Conservation (phyloP, 352 stramenopile species). For the Peronospora destructor region DNA sequence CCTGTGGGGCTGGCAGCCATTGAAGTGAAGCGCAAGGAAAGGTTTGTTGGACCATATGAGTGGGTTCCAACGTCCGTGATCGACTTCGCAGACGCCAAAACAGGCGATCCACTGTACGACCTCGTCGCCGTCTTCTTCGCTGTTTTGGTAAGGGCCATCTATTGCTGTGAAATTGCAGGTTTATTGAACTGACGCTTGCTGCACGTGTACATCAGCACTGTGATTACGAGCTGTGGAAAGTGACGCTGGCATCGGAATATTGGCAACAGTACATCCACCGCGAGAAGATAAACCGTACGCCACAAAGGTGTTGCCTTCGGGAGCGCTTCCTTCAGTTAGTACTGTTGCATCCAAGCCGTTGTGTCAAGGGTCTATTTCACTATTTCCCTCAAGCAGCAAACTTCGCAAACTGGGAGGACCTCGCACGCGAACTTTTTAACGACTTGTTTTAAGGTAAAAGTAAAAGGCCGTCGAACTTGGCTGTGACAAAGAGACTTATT, state of each 20-base stretch:
- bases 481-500: not conserved
- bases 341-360: constrained; percentile 71
- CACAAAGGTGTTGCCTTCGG: constrained; percentile 29
- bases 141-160: constrained; percentile 44
- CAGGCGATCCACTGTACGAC: constrained; percentile 81
- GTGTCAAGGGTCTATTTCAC: constrained; percentile 60
- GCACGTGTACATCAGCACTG: constrained; percentile 41
- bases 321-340: constrained; percentile 72
- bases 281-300: constrained; percentile 22
- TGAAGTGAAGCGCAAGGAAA: constrained; percentile 35
- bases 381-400: constrained; percentile 46
- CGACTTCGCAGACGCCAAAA: constrained; percentile 85
- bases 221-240: constrained; percentile 52
- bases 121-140: constrained; percentile 77
- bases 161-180: not conserved
- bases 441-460: constrained; percentile 41
- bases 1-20: constrained; percentile 18
- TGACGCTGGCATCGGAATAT: constrained; percentile 50
- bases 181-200: constrained; percentile 6
- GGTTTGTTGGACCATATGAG: constrained; percentile 41
- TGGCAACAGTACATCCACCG: constrained; percentile 63
- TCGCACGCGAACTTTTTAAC: constrained; percentile 57
- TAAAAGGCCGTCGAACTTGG: not conserved
- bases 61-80: constrained; percentile 73
- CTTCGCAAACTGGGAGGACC: constrained; percentile 47